Evolutionary conservation across 805 yeast genomes (phyloP).

Genomic region (Lachancea cidri): DNA sequence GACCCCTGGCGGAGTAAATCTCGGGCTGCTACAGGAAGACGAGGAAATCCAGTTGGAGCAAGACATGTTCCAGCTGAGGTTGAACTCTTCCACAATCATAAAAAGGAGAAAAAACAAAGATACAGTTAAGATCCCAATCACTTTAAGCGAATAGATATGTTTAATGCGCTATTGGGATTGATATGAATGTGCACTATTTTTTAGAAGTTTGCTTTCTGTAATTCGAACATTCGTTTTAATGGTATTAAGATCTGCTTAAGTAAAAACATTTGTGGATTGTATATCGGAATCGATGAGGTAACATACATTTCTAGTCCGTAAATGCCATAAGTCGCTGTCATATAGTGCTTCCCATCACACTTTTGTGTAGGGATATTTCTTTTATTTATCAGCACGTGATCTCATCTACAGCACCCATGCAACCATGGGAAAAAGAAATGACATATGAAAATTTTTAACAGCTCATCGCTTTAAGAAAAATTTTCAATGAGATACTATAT

Average conservation of each 20-base stretch:
- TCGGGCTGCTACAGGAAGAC: conserved; percentile 29
- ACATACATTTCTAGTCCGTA: too few relatives aligned
- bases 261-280: not conserved
- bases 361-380: too few relatives aligned
- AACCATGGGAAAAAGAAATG: not conserved
- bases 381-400: not conserved
- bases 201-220: not conserved
- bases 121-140: conserved; percentile 5
- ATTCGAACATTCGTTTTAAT: not conserved
- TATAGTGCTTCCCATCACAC: too few relatives aligned
- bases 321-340: too few relatives aligned
- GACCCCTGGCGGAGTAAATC: conserved; percentile 8
- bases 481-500: conserved; percentile 2
- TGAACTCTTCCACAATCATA: conserved; percentile 37
- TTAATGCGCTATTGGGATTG: not conserved
- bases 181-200: not conserved
- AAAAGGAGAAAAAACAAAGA: conserved; percentile 35
- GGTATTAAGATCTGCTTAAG: not conserved
- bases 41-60: conserved; percentile 31
- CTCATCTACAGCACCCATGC: not conserved
- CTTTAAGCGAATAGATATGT: conserved; percentile 3
- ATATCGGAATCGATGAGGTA: too few relatives aligned
- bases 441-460: not conserved
- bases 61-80: conserved; percentile 33
- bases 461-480: conserved; percentile 2